Conservation (phyloP, 2,329 filamentous ascomycete genomes). For the Alternaria alternata region DNA sequence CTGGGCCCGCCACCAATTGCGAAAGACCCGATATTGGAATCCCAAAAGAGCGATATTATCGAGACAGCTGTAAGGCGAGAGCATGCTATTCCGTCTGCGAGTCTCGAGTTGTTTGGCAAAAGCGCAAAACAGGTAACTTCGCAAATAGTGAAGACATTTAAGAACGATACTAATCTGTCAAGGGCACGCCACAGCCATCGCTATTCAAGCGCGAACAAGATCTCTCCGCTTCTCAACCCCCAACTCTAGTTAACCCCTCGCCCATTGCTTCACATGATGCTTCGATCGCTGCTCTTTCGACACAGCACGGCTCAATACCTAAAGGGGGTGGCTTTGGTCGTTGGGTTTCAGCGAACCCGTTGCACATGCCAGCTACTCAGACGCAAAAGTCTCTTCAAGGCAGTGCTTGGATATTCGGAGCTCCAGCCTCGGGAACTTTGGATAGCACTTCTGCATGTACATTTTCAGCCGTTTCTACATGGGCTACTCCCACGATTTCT, state of each 20-base stretch:
- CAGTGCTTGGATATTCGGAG: background rate
- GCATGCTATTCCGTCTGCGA: conserved; percentile 4
- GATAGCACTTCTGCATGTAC: background rate
- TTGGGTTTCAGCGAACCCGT: background rate
- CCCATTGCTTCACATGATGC: background rate
- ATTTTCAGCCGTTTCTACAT: background rate
- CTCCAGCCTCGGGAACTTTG: background rate
- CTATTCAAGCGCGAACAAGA: background rate
- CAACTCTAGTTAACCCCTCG: background rate
- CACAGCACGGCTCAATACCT: background rate
- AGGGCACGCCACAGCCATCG: background rate
- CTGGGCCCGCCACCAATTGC: background rate
- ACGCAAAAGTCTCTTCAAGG: background rate
- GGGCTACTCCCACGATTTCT: background rate
- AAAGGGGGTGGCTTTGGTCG: background rate
- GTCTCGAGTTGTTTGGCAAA: background rate
- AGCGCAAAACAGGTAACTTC: background rate
- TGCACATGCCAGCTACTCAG: background rate
- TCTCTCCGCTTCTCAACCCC: background rate
- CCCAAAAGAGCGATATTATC: background rate
- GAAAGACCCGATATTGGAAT: background rate
- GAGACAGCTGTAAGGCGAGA: background rate
- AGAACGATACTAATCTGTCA: background rate
- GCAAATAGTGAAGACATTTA: background rate
- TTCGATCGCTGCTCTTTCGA: background rate